These are phyloP conservation scores for Salix brachista DNA, from an alignment of 345 rosid species.

Conservation along the genomic window DNA sequence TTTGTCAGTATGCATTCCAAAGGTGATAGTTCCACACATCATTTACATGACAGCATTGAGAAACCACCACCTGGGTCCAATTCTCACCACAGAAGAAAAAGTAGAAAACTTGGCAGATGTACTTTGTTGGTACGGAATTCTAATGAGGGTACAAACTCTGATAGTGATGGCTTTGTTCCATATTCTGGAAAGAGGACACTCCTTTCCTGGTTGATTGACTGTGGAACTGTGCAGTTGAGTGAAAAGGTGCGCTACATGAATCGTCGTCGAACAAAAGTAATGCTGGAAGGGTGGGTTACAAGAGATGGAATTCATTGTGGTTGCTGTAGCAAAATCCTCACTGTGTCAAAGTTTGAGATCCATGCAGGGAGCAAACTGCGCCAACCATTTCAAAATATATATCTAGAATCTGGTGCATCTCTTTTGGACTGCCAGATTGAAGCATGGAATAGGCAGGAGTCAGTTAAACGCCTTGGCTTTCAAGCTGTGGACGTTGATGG, in stretches of 20 bases:
- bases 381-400: conserved; percentile 35
- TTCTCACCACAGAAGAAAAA: conserved; percentile 62
- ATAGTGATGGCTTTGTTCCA: conserved; percentile 30
- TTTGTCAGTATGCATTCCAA: conserved; percentile 32
- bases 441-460: conserved; percentile 31
- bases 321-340: conserved; percentile 35
- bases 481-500: conserved; percentile 21
- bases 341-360: conserved; percentile 35
- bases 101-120: conserved; percentile 59
- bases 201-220: conserved; percentile 32
- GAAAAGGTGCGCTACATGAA: conserved; percentile 36
- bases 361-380: conserved; percentile 36
- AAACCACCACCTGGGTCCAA: conserved; percentile 35
- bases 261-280: conserved; percentile 26
- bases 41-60: conserved; percentile 26
- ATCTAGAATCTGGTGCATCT: conserved; percentile 30
- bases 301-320: conserved; percentile 37
- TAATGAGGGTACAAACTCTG: conserved; percentile 17
- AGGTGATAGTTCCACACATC: conserved; percentile 33
- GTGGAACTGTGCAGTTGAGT: conserved; percentile 30
- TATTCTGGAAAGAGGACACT: conserved; percentile 27
- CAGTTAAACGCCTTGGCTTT: conserved; percentile 19
- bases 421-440: conserved; percentile 34
- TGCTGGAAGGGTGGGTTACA: conserved; percentile 37
- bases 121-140: conserved; percentile 25